Conservation (phyloP, 2,329 filamentous ascomycete species). For the Zymoseptoria brevis region DNA sequence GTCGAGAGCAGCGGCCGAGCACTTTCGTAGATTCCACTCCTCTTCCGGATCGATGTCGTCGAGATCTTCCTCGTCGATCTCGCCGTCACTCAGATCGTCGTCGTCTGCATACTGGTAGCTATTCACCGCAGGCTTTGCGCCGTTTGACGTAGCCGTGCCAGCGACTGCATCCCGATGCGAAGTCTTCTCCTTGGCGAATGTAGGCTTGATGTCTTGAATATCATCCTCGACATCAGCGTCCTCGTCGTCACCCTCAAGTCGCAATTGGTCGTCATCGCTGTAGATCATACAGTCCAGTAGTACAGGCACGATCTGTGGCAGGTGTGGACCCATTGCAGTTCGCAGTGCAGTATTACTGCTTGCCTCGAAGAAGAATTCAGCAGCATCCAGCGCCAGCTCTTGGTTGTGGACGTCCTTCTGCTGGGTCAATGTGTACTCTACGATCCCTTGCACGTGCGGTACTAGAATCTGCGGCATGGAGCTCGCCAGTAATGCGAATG, state of each 20-base stretch:
- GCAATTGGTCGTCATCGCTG: slow-evolving; percentile 81
- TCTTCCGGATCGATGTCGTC: slow-evolving; percentile 71
- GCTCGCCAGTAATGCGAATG: slow-evolving; percentile 87
- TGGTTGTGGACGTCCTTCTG: slow-evolving; percentile 75
- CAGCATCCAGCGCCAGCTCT: slow-evolving; percentile 85
- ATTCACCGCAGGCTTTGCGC: slow-evolving; percentile 35
- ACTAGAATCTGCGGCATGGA: slow-evolving; percentile 82
- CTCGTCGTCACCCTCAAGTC: slow-evolving; percentile 68
- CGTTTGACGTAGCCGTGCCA: slow-evolving; percentile 46
- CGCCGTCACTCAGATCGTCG: slow-evolving; percentile 78
- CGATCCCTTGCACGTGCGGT: slow-evolving; percentile 77
- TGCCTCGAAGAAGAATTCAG: slow-evolving; percentile 94
- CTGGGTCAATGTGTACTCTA: slow-evolving; percentile 87
- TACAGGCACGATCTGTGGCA: slow-evolving; percentile 80
- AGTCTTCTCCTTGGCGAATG: slow-evolving; percentile 62
- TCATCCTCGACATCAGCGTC: slow-evolving; percentile 90
- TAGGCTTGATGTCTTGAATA: slow-evolving; percentile 82
- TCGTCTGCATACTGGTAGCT: slow-evolving; percentile 44
- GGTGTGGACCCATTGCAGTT: slow-evolving; percentile 65
- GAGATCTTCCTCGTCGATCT: slow-evolving; percentile 71
- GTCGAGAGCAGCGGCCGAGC: slow-evolving; percentile 89
- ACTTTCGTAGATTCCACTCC: slow-evolving; percentile 91
- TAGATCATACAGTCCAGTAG: slow-evolving; percentile 94
- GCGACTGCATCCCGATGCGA: slow-evolving; percentile 50
- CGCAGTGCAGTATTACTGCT: slow-evolving; percentile 80